Conservation (phyloP, 805 yeast species). For the Starmerella riodocensis region DNA sequence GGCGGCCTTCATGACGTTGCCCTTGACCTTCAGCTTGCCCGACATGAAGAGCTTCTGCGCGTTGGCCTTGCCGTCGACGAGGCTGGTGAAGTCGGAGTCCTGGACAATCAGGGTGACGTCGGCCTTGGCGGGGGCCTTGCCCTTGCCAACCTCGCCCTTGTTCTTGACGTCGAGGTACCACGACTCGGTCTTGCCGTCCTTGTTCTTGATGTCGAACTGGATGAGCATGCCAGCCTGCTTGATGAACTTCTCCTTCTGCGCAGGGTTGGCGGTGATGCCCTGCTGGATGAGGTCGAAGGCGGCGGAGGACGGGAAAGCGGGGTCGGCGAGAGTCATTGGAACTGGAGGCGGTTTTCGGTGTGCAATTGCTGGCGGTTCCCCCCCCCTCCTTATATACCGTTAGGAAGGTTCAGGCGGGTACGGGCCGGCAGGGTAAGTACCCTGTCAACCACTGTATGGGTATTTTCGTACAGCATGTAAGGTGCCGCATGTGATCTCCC, state of each 20-base stretch:
- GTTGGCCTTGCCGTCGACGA: conserved; percentile 66
- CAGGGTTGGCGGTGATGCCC: conserved; percentile 25
- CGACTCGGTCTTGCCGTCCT: conserved; percentile 42
- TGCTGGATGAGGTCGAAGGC: conserved; percentile 29
- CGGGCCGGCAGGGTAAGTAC: not conserved
- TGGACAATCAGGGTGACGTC: conserved; percentile 54
- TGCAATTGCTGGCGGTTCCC: not conserved
- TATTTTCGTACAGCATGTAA: not conserved
- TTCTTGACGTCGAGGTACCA: conserved; percentile 61
- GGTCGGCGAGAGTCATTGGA: conserved; percentile 21
- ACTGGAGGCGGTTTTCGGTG: not conserved
- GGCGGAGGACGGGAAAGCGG: conserved; percentile 30
- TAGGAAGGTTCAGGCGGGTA: not conserved
- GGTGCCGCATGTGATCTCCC: conserved; percentile 4
- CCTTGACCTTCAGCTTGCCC: conserved; percentile 77
- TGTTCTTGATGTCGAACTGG: conserved; percentile 53
- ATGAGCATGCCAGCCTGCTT: conserved; percentile 47
- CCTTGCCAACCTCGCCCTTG: conserved; percentile 39
- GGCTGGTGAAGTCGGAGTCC: conserved; percentile 57
- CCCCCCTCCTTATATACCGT: conserved; percentile 1
- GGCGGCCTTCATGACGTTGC: conserved; percentile 83
- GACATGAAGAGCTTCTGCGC: conserved; percentile 75
- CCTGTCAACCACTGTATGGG: not conserved
- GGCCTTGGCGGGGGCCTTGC: conserved; percentile 30
- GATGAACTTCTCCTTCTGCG: conserved; percentile 26